Evolutionary conservation across 2,329 filamentous ascomycete genomes (phyloP).

Genomic region (Monosporascus sp.): DNA sequence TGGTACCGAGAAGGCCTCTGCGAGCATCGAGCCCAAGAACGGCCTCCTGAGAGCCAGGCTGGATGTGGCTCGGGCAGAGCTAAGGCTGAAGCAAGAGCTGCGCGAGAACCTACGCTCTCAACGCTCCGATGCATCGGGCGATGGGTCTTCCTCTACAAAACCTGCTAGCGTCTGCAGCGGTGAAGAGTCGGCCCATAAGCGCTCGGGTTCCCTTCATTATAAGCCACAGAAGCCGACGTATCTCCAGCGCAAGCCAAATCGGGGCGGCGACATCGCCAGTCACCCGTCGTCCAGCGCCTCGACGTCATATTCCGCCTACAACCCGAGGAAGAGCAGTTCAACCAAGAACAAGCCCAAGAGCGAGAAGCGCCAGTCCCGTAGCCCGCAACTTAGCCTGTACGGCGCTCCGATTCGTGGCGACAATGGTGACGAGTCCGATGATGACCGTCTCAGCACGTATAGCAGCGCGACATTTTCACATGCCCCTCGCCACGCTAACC

Average conservation of each 20-base stretch:
- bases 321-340: neutral
- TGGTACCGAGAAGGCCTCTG: neutral
- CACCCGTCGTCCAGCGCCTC: neutral
- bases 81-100: neutral
- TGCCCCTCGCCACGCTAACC: neutral
- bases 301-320: slow-evolving; percentile 8
- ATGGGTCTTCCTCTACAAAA: too few relatives aligned
- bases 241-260: neutral
- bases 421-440: neutral
- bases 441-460: neutral
- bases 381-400: neutral
- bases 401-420: neutral
- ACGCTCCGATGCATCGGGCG: too few relatives aligned
- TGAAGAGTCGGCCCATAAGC: neutral
- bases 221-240: neutral
- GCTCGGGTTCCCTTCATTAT: neutral
- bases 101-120: neutral
- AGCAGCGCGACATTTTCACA: slow-evolving; percentile 1
- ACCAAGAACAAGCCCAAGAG: neutral
- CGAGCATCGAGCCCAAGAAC: neutral
- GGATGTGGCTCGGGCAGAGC: neutral
- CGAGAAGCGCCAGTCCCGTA: neutral
- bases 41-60: neutral
- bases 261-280: neutral
- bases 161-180: too few relatives aligned